A percentile compares a stretch with the other conserved stretches of the same genome.
phyloP scores from a whole-genome alignment of 495 filamentous ascomycete genomes.

The Polyplosphaeria fusca region DNA sequence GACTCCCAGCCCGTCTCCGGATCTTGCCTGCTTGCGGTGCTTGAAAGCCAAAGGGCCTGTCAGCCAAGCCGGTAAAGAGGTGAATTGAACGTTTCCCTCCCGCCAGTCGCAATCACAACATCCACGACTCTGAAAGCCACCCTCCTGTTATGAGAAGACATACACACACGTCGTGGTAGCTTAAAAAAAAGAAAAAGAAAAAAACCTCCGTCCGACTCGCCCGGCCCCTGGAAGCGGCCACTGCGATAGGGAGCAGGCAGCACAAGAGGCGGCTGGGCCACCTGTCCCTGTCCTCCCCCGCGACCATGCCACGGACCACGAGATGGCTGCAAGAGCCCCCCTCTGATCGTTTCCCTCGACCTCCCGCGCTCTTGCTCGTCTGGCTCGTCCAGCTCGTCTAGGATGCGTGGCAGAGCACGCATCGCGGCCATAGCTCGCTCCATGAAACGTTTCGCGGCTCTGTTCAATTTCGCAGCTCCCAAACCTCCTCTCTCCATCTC shows the following conservation, averaged over 20 bases:
- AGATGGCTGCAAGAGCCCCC: slow-evolving; percentile 6
- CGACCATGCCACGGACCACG: slow-evolving; percentile 16
- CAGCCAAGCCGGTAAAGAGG: slow-evolving; percentile 19
- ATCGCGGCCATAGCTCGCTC: slow-evolving; percentile 2
- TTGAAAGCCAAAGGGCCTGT: slow-evolving; percentile 1
- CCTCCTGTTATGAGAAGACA: too few species aligned
- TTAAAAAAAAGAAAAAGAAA: slow-evolving; percentile 13
- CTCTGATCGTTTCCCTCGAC: slow-evolving; percentile 20
- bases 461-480: not conserved
- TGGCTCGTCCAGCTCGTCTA: slow-evolving; percentile 3
- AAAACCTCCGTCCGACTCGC: too few species aligned
- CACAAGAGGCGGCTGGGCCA: too few species aligned
- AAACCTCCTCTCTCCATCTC: not conserved
- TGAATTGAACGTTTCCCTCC: slow-evolving; percentile 9
- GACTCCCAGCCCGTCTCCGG: not conserved
- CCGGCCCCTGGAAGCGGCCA: too few species aligned
- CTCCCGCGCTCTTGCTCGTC: not conserved
- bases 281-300: slow-evolving; percentile 13
- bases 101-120: slow-evolving; percentile 13
- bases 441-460: slow-evolving; percentile 13
- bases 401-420: not conserved
- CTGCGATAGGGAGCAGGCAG: not conserved
- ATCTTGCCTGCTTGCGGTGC: slow-evolving; percentile 16
- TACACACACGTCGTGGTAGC: too few species aligned
- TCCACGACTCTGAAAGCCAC: slow-evolving; percentile 24